These are phyloP conservation scores for Flammula alnicola DNA, from an alignment of 1,284 basidiomycete species.

Conservation along the genomic window DNA sequence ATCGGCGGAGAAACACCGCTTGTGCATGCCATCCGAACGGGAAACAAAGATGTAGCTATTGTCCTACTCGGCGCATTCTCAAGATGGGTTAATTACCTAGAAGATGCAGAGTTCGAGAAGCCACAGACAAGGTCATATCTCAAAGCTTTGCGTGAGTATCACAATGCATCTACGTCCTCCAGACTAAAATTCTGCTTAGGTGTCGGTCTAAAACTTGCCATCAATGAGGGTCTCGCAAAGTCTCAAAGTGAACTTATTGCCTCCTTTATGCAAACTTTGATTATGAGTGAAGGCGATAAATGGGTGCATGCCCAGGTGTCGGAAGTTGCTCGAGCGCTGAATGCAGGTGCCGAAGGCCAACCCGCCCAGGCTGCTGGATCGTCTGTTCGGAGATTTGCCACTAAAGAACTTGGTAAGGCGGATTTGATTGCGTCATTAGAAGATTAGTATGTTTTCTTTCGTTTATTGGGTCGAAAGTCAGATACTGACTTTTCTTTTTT, in stretches of 20 bases:
- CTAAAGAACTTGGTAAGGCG: conserved; percentile 75
- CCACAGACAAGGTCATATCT: conserved; percentile 67
- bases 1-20: conserved; percentile 77
- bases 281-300: conserved; percentile 86
- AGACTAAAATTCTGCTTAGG: conserved; percentile 45
- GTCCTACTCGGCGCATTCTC: conserved; percentile 80
- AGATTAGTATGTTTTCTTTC: conserved; percentile 71
- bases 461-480: neutral
- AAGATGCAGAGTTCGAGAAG: conserved; percentile 69
- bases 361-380: conserved; percentile 70
- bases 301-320: conserved; percentile 72
- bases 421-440: conserved; percentile 77
- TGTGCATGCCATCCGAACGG: conserved; percentile 81
- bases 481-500: conserved; percentile 6
- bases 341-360: conserved; percentile 62
- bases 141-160: conserved; percentile 69
- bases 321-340: conserved; percentile 63
- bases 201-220: conserved; percentile 80
- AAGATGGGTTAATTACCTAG: conserved; percentile 77
- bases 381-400: conserved; percentile 76
- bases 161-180: neutral
- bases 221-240: conserved; percentile 78
- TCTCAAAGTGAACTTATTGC: conserved; percentile 80
- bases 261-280: conserved; percentile 80
- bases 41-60: conserved; percentile 77